These are phyloP conservation scores for Neohortaea acidophila DNA, from an alignment of 495 filamentous ascomycete genomes.

Conservation along the genomic window DNA sequence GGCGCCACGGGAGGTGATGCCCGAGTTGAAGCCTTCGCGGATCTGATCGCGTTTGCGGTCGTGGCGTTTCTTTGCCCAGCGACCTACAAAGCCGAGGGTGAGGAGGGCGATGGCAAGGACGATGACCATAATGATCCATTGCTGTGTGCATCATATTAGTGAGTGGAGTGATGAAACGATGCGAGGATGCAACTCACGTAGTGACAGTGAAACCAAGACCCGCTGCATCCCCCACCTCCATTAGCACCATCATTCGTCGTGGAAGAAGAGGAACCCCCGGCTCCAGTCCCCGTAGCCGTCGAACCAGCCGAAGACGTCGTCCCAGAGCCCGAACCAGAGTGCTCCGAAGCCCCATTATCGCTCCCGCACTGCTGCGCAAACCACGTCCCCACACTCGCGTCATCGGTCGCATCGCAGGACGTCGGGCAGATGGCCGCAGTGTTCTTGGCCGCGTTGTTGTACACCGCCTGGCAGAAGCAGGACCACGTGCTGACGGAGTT, in stretches of 20 bases:
- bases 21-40: conserved; percentile 15
- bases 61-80: conserved; percentile 20
- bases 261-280: neutral
- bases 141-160: conserved; percentile 3
- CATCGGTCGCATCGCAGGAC: conserved; percentile 27
- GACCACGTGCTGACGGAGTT: conserved; percentile 31
- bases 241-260: neutral
- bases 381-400: conserved; percentile 34
- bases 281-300: neutral
- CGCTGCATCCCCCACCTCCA: neutral
- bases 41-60: conserved; percentile 19
- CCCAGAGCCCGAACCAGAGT: neutral
- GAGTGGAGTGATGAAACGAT: neutral
- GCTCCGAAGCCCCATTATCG: conserved; percentile 9
- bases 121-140: conserved; percentile 28
- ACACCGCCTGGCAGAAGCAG: conserved; percentile 41
- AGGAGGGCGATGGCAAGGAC: conserved; percentile 22
- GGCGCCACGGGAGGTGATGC: conserved; percentile 16
- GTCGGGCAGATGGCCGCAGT: conserved; percentile 26
- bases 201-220: neutral
- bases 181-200: neutral
- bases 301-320: neutral
- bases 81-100: conserved; percentile 18
- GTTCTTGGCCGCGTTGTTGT: conserved; percentile 27
- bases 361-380: conserved; percentile 25